phyloP scores from a whole-genome alignment of 2,329 filamentous ascomycete species.

The Alternaria infectoria region DNA sequence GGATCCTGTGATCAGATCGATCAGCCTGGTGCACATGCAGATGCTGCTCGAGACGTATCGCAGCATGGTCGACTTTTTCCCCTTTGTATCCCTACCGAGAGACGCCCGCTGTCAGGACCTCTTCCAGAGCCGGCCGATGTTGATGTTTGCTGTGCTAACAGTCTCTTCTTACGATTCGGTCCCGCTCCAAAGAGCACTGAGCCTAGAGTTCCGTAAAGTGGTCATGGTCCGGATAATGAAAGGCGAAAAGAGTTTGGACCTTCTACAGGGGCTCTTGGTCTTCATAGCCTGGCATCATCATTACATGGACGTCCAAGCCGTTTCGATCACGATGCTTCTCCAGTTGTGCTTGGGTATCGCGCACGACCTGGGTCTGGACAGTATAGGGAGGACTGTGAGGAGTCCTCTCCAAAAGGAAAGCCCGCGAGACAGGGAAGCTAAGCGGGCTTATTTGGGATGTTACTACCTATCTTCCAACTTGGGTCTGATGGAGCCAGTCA shows the following conservation, averaged over 20 bases:
- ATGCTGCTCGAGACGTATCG: constrained; percentile 40
- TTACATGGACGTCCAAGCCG: constrained; percentile 44
- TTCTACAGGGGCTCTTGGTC: constrained; percentile 41
- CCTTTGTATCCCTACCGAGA: constrained; percentile 41
- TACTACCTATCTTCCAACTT: constrained; percentile 43
- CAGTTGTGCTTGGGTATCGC: constrained; percentile 44
- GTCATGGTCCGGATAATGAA: constrained; percentile 45
- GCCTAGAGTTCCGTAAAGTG: constrained; percentile 46
- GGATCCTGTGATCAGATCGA: constrained; percentile 43
- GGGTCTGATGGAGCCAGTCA: constrained; percentile 32
- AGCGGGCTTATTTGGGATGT: constrained; percentile 45
- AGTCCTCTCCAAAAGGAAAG: constrained; percentile 30
- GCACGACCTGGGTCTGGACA: constrained; percentile 40
- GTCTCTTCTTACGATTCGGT: constrained; percentile 42
- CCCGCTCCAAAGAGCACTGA: constrained; percentile 36
- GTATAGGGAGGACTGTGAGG: constrained; percentile 22
- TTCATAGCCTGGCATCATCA: constrained; percentile 49
- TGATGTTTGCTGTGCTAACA: constrained; percentile 45
- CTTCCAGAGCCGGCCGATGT: constrained; percentile 39
- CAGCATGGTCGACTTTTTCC: constrained; percentile 43
- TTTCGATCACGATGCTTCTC: constrained; percentile 43
- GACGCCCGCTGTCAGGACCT: constrained; percentile 35
- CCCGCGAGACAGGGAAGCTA: constrained; percentile 36
- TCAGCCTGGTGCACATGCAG: constrained; percentile 45
- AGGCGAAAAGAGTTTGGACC: constrained; percentile 44